phyloP scores from a whole-genome alignment of 768 basidiomycete species.

The Amanita thiersii region DNA sequence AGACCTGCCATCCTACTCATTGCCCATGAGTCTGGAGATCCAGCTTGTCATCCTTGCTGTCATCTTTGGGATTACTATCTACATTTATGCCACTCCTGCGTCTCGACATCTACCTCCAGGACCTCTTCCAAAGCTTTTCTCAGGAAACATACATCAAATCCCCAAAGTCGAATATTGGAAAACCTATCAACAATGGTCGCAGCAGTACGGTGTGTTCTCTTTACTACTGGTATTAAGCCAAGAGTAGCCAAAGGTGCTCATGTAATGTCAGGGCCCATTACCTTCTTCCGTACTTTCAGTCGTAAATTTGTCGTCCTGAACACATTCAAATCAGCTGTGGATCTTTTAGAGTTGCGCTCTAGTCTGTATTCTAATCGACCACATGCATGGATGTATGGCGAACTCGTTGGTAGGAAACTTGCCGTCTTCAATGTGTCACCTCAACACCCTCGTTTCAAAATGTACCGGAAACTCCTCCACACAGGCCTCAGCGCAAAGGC shows the following conservation, averaged over 20 bases:
- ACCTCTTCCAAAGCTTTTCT: not conserved
- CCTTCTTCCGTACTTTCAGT: slow-evolving; percentile 28
- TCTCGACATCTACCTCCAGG: not conserved
- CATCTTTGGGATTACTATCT: no score
- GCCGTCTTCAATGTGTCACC: slow-evolving; percentile 23
- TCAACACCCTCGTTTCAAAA: slow-evolving; percentile 22
- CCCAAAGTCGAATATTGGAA: not conserved
- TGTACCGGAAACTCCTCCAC: slow-evolving; percentile 28
- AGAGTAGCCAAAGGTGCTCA: no score
- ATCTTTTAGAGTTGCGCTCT: slow-evolving; percentile 39
- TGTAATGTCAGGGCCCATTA: slow-evolving; percentile 32
- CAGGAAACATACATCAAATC: not conserved
- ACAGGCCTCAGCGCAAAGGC: slow-evolving; percentile 26
- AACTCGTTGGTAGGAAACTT: slow-evolving; percentile 20
- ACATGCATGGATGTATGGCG: slow-evolving; percentile 19
- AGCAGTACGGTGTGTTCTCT: not conserved
- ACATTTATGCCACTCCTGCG: no score
- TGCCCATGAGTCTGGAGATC: no score
- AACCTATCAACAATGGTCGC: not conserved
- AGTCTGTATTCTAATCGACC: slow-evolving; percentile 43
- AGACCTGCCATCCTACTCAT: no score
- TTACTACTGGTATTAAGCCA: no score
- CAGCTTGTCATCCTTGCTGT: no score
- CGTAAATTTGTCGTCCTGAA: slow-evolving; percentile 38
- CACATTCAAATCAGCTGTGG: slow-evolving; percentile 28